Evolutionary conservation across 2,329 filamentous ascomycete species (phyloP).

Genomic region (Penicillium sclerotiorum): DNA sequence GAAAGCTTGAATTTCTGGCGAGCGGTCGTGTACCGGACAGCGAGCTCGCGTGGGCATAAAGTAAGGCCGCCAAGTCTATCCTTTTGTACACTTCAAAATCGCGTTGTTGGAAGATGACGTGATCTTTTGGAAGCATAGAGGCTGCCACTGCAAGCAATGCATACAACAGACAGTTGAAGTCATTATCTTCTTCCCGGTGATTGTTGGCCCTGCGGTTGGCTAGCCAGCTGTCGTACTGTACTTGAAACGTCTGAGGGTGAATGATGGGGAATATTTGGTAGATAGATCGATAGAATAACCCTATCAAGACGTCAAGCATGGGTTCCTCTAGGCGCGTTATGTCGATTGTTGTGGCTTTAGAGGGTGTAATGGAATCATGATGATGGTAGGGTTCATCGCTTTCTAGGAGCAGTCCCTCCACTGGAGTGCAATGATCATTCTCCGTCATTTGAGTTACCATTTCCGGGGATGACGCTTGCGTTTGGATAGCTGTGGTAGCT

Average conservation of each 20-base stretch:
- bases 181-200: neutral
- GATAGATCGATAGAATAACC: constrained; percentile 8
- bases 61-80: neutral
- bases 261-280: constrained; percentile 12
- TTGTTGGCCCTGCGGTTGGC: neutral
- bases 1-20: neutral
- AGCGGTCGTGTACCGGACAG: neutral
- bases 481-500: too few species aligned
- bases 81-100: neutral
- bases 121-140: constrained; percentile 2
- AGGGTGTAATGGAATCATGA: neutral
- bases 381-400: neutral
- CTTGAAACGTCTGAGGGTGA: neutral
- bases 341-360: neutral
- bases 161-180: constrained; percentile 9
- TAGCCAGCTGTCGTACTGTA: constrained; percentile 9
- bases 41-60: neutral
- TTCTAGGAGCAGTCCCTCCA: too few species aligned
- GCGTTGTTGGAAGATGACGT: constrained; percentile 1
- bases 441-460: too few species aligned
- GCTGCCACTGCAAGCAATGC: constrained; percentile 13
- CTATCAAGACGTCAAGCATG: constrained; percentile 1
- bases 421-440: too few species aligned
- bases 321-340: neutral
- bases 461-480: too few species aligned